Conservation (phyloP, 73 alveolate species). For the Breviolum minutum region DNA sequence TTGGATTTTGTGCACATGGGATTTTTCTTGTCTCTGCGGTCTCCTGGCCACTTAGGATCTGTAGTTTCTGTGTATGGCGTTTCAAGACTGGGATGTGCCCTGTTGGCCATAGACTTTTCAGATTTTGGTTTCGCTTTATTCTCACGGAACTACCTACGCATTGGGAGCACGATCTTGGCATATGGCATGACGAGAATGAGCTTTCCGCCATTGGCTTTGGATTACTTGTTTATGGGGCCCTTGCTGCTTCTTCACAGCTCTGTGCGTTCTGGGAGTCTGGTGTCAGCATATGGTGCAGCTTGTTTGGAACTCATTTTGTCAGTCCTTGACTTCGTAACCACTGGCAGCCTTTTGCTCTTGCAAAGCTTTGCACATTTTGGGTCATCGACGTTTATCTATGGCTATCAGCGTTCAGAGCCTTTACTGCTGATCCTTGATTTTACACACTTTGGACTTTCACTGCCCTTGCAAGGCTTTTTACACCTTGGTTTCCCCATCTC, state of each 20-base stretch:
- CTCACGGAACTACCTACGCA: not conserved
- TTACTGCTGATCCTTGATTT: not conserved
- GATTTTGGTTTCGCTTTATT: not conserved
- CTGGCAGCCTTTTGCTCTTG: not conserved
- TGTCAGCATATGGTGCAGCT: conserved; percentile 41
- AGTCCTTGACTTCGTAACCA: conserved; percentile 35
- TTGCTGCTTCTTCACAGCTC: not conserved
- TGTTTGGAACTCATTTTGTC: not conserved
- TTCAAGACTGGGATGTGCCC: not conserved
- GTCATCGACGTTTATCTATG: not conserved
- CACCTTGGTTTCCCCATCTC: not conserved
- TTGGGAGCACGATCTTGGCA: not conserved
- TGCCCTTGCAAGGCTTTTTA: not conserved
- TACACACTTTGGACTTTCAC: not conserved
- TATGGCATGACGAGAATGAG: conserved; percentile 52
- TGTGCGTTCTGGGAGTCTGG: conserved; percentile 17
- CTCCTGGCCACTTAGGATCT: conserved; percentile 27
- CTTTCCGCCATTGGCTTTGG: not conserved
- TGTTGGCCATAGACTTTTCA: not conserved
- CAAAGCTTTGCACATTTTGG: not conserved
- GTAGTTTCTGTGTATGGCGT: conserved; percentile 27
- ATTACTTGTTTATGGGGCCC: not conserved
- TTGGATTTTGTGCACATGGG: conserved; percentile 94
- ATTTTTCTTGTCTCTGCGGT: not conserved
- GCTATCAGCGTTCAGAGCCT: not conserved